Evolutionary conservation across 148 eudicot species (phyloP).

Genomic region (Vaccinium darrowii): DNA sequence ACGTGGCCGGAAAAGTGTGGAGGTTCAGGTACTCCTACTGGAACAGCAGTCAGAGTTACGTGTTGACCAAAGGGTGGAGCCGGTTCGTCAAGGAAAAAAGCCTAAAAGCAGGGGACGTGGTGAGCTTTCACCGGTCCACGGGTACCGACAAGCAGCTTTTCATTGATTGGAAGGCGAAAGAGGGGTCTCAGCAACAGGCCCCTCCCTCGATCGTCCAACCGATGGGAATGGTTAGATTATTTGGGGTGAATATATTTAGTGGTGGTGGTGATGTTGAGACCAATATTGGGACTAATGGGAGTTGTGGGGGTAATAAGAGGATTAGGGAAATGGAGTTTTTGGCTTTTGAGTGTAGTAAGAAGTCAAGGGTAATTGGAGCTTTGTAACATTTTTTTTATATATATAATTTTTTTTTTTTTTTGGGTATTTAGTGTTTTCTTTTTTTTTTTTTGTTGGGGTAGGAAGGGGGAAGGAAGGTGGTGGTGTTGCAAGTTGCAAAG

Average conservation of each 20-base stretch:
- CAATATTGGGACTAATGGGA: neutral
- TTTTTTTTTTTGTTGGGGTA: neutral
- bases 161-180: constrained; percentile 54
- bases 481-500: constrained; percentile 22
- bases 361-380: constrained; percentile 37
- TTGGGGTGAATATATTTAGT: constrained; percentile 76
- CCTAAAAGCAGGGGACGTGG: constrained; percentile 66
- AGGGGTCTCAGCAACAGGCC: constrained; percentile 6
- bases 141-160: constrained; percentile 58
- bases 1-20: constrained; percentile 63
- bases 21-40: constrained; percentile 85
- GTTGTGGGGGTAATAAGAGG: constrained; percentile 35
- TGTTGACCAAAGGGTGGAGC: constrained; percentile 90
- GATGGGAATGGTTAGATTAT: constrained; percentile 55
- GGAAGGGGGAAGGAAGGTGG: neutral
- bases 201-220: constrained; percentile 15
- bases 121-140: constrained; percentile 62
- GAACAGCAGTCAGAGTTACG: constrained; percentile 92
- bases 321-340: constrained; percentile 38
- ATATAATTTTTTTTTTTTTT: neutral
- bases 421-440: neutral
- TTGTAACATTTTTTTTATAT: constrained; percentile 22
- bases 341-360: constrained; percentile 31
- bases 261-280: neutral
- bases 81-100: constrained; percentile 82